Base-by-base conservation (phyloP, 2,329 filamentous ascomycete genomes). In the Fusarium albosuccineum region DNA sequence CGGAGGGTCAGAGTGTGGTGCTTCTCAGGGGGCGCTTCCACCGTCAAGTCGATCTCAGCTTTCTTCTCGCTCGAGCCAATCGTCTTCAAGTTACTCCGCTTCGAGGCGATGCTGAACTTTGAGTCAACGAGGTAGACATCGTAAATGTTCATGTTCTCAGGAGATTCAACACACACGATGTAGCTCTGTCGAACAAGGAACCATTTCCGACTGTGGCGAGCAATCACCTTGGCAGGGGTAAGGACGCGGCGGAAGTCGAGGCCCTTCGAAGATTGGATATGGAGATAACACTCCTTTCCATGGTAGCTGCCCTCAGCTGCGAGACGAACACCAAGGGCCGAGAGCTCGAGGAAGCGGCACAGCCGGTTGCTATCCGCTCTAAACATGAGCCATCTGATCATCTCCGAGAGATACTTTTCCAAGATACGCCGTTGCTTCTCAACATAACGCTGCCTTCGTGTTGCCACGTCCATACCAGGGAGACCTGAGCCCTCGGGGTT, bases 171-270 rank as follows among this genome's bases (percentile, higher is more conserved):
- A 71, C 95, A 97, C 44, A 97, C 95, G 62, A 99, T 91, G 75
- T 99, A 99, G 81, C 94, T 98, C 79, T 98, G 94, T 52, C 96
- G 87, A n/a, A 99, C 94, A 17, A 98, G 84, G 76, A 99, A 99
- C 96, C 96, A 99, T 78, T 97, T 97, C 16, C 94, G 93, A 63
- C 89, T 91, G 79, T 97, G 94, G 11, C 94, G 88, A 53, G 89
- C 89, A 74, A 94, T 92, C 66, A 97, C 86, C 72, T 94, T 90
- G 52, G 88, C 85, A 0, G 93, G 93, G 3, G 90, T 94, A 75
- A 96, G 83, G 34, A 94, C 91, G 68, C 91, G 91, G 64, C 94
- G 87, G 74, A 95, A 94, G 78, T 97, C 93, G 26, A 97, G 85
- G 4, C 94, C 94, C 75, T 97, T 97, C 14, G 92, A 91, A 6